phyloP scores from a whole-genome alignment of 305 asterid species.

The Fraxinus ornus region DNA sequence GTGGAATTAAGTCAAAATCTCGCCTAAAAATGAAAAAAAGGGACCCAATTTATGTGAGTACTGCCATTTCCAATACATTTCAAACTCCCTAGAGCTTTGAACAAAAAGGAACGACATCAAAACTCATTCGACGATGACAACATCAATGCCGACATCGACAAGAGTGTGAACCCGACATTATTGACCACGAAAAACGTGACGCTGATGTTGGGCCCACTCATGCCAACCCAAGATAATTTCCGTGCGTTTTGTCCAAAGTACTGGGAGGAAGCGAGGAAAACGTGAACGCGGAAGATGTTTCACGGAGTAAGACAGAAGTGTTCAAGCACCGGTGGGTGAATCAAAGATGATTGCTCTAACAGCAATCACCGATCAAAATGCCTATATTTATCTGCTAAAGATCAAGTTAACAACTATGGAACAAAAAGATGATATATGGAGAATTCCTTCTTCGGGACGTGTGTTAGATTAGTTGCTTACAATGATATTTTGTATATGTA shows the following conservation, averaged over 20 bases:
- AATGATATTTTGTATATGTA: no score
- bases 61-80: background rate
- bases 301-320: background rate
- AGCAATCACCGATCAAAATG: background rate
- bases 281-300: background rate
- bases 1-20: no score
- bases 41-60: background rate
- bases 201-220: background rate
- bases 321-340: background rate
- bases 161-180: background rate
- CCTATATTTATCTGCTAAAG: background rate
- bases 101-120: background rate
- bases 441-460: no score
- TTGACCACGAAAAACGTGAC: background rate
- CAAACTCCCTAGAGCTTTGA: background rate
- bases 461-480: no score
- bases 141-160: background rate
- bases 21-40: background rate
- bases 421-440: no score
- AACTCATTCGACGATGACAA: background rate
- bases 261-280: background rate
- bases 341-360: background rate
- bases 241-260: background rate
- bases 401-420: no score
- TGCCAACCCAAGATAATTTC: background rate